These are phyloP conservation scores for Sutorius eximius DNA, from an alignment of 1,284 basidiomycete species.

Conservation along the genomic window DNA sequence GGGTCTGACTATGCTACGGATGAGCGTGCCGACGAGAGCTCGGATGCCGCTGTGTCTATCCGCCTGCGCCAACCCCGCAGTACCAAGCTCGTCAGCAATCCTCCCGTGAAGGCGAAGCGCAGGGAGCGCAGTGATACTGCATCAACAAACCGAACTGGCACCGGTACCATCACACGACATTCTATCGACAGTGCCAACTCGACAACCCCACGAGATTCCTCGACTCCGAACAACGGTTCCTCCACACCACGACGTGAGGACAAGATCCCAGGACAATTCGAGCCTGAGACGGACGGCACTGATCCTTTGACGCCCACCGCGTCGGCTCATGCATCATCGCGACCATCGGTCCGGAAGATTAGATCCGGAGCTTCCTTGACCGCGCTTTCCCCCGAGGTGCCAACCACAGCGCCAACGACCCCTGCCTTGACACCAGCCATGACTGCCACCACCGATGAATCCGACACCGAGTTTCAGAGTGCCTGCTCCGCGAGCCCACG, in stretches of 20 bases:
- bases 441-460: slow-evolving; percentile 65
- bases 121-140: slow-evolving; percentile 37
- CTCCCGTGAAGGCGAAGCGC: slow-evolving; percentile 32
- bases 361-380: slow-evolving; percentile 36
- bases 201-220: slow-evolving; percentile 34
- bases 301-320: slow-evolving; percentile 30
- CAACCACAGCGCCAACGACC: slow-evolving; percentile 37
- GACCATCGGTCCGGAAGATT: slow-evolving; percentile 37
- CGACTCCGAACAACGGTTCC: slow-evolving; percentile 27
- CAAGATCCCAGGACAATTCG: slow-evolving; percentile 25
- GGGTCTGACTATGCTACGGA: slow-evolving; percentile 34
- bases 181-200: slow-evolving; percentile 28
- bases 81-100: slow-evolving; percentile 34
- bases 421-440: slow-evolving; percentile 44
- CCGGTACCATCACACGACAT: slow-evolving; percentile 25
- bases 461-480: slow-evolving; percentile 82
- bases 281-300: slow-evolving; percentile 29
- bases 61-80: slow-evolving; percentile 28
- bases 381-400: slow-evolving; percentile 33
- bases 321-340: slow-evolving; percentile 8
- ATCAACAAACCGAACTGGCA: slow-evolving; percentile 34
- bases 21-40: slow-evolving; percentile 36
- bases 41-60: slow-evolving; percentile 30
- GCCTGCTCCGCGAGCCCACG: slow-evolving; percentile 75
- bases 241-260: slow-evolving; percentile 35